Evolutionary conservation across 306 rosid genomes (phyloP).

Genomic region (Castanospermum australe): DNA sequence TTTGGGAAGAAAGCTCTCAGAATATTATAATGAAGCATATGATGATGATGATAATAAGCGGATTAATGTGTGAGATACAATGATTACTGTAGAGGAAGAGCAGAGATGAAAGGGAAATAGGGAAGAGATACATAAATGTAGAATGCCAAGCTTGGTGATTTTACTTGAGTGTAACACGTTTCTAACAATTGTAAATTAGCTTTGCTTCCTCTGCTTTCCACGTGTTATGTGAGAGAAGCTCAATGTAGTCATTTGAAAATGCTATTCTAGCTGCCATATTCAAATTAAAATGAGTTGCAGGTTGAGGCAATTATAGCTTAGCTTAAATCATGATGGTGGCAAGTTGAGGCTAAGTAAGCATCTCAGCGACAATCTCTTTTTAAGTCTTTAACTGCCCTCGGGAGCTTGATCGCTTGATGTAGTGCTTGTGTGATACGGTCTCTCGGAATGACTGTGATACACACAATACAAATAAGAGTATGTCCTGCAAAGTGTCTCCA

Average conservation of each 20-base stretch:
- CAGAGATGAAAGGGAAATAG: neutral
- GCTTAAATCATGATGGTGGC: neutral
- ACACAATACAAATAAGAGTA: too few relatives aligned
- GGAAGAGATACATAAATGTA: neutral
- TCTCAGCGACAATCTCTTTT: neutral
- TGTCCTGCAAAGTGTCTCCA: too few relatives aligned
- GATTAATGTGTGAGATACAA: conserved; percentile 8
- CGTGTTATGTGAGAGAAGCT: conserved; percentile 12
- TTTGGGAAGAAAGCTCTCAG: neutral
- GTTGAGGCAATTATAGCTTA: too few relatives aligned
- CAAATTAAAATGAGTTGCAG: too few relatives aligned
- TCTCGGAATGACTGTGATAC: too few relatives aligned
- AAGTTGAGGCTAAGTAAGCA: neutral
- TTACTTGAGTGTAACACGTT: too few relatives aligned
- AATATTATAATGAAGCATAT: conserved; percentile 1
- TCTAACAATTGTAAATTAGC: neutral
- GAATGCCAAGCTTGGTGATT: neutral
- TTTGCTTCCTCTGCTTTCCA: conserved; percentile 3
- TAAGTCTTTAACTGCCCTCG: neutral
- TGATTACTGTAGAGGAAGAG: neutral
- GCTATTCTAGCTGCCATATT: neutral
- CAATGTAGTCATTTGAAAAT: neutral
- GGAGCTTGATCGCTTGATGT: too few relatives aligned
- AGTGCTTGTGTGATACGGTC: too few relatives aligned
- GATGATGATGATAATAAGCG: neutral